Percentiles rank a stretch among this genome's conserved stretches.
These are phyloP conservation scores for Lonicera japonica DNA, from an alignment of 129 eudicot species.

Conservation along the genomic window DNA sequence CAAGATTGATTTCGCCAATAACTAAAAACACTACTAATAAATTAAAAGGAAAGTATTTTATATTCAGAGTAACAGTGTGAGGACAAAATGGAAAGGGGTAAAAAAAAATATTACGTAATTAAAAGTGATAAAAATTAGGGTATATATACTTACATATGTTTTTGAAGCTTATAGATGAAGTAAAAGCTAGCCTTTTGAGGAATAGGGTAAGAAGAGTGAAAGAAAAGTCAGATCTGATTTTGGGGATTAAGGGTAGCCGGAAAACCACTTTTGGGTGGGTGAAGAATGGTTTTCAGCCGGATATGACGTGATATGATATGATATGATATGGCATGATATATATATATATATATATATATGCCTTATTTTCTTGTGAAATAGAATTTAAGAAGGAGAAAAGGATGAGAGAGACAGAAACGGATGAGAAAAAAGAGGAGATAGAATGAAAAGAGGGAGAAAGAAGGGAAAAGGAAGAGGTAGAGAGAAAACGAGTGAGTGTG, in stretches of 20 bases:
- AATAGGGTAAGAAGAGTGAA: background rate
- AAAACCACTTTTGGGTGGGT: slow-evolving; percentile 16
- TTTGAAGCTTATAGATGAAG: background rate
- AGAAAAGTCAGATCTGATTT: background rate
- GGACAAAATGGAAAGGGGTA: background rate
- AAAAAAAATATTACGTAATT: too few relatives aligned
- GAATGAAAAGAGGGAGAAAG: slow-evolving; percentile 12
- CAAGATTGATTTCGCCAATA: too few relatives aligned
- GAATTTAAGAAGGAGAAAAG: slow-evolving; percentile 50
- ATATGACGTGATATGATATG: too few relatives aligned
- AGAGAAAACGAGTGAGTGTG: slow-evolving; percentile 13
- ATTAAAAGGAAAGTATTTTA: too few relatives aligned
- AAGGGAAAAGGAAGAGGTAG: slow-evolving; percentile 18
- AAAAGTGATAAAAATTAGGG: background rate
- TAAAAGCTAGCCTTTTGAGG: background rate
- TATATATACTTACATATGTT: background rate
- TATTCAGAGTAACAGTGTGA: too few relatives aligned
- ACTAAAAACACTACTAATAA: background rate
- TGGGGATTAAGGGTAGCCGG: slow-evolving; percentile 6
- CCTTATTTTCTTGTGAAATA: slow-evolving; percentile 47
- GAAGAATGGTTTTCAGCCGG: slow-evolving; percentile 11
- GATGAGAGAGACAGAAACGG: slow-evolving; percentile 18
- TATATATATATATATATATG: background rate
- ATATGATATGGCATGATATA: too few relatives aligned
- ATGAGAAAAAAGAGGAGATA: slow-evolving; percentile 21